Conservation (phyloP, 2,329 filamentous ascomycete genomes). For the Simplicillium aogashimaense region DNA sequence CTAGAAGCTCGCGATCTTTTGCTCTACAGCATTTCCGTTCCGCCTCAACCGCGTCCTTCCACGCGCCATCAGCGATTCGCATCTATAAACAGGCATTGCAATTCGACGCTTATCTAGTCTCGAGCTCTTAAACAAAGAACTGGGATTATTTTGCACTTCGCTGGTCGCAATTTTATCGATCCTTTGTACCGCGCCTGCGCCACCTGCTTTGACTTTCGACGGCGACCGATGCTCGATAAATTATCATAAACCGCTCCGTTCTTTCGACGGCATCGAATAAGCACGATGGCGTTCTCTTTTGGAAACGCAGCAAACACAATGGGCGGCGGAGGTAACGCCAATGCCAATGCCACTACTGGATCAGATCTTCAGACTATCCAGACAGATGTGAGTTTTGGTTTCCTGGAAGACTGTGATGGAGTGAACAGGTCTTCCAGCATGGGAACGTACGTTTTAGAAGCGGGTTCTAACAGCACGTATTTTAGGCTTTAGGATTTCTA, state of each 20-base stretch:
- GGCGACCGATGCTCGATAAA: not conserved
- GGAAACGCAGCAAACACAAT: slow-evolving; percentile 34
- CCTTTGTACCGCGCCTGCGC: not conserved
- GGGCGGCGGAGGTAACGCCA: slow-evolving; percentile 27
- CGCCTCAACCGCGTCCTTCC: not conserved
- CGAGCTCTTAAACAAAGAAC: too few relatives aligned
- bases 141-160: not conserved
- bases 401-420: too few relatives aligned
- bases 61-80: not conserved
- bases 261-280: not conserved
- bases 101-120: too few relatives aligned
- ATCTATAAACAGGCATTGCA: not conserved
- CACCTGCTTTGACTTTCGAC: not conserved
- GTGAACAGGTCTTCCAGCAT: too few relatives aligned
- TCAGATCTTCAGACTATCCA: slow-evolving; percentile 67
- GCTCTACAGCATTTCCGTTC: too few relatives aligned
- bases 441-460: slow-evolving; percentile 4
- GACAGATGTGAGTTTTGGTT: slow-evolving; percentile 55
- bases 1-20: not conserved
- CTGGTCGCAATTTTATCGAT: not conserved
- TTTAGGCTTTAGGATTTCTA: slow-evolving; percentile 67
- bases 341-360: slow-evolving; percentile 34
- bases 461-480: slow-evolving; percentile 12
- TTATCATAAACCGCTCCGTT: not conserved
- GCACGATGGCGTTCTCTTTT: slow-evolving; percentile 56